These are phyloP conservation scores for Arachis hypogaea DNA, from an alignment of 306 rosid species.

Conservation along the genomic window DNA sequence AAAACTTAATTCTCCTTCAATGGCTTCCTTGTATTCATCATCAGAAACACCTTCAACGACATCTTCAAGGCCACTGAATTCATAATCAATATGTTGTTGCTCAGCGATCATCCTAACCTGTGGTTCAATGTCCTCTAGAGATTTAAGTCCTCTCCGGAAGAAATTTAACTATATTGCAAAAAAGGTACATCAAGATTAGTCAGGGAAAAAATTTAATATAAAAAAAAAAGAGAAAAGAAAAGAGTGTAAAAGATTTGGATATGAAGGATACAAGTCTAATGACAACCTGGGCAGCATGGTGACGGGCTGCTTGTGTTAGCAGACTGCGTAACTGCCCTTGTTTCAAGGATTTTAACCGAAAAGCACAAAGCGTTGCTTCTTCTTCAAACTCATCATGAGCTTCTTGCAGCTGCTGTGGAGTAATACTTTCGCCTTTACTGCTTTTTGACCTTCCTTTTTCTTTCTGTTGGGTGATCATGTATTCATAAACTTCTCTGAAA, in stretches of 20 bases:
- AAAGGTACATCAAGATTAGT: conserved; percentile 32
- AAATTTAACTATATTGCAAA: conserved; percentile 66
- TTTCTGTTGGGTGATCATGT: conserved; percentile 66
- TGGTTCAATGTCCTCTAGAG: conserved; percentile 91
- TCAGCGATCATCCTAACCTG: conserved; percentile 67
- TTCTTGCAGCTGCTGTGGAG: conserved; percentile 64
- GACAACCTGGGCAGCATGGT: conserved; percentile 85
- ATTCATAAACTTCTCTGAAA: conserved; percentile 77
- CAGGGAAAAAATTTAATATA: neutral
- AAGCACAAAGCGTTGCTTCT: conserved; percentile 75
- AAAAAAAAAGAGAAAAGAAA: too few relatives aligned
- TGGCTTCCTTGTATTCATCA: conserved; percentile 47
- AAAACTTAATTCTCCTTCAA: conserved; percentile 77
- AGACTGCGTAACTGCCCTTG: conserved; percentile 91
- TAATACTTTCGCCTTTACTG: conserved; percentile 65
- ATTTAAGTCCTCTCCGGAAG: conserved; percentile 83
- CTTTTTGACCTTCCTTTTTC: conserved; percentile 83
- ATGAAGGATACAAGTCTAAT: conserved; percentile 24
- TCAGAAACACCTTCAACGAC: conserved; percentile 47
- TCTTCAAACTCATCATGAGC: conserved; percentile 74
- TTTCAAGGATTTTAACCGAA: conserved; percentile 81
- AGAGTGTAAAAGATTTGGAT: conserved; percentile 22
- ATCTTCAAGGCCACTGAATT: conserved; percentile 75
- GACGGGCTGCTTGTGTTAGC: conserved; percentile 93
- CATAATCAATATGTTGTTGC: conserved; percentile 81